Base-by-base conservation (phyloP, 495 filamentous ascomycete genomes). In the Aspergillus olivimuriae region DNA sequence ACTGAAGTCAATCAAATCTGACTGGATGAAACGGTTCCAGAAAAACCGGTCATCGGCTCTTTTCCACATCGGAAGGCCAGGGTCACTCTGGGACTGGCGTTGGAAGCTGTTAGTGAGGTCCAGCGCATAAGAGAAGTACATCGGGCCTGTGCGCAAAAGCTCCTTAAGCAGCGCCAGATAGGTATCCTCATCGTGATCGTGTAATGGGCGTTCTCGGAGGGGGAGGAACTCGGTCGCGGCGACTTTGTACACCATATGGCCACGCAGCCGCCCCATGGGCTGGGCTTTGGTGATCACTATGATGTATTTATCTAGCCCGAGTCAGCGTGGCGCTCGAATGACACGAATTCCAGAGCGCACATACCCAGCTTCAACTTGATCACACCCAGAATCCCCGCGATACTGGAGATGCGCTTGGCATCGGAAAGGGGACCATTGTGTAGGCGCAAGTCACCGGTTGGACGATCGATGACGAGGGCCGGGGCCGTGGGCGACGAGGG, bases 121-220 rank as follows among this genome's bases (percentile, higher is more conserved):
- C 55, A 92, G 73, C 14, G 89, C 87, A 70, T 98, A 98, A 34
- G 92, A 96, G 61, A 97, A 97, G 73, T 95, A 96, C 86, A 97
- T 89, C 5, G 90, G 89, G 0, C 85, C 84, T 3, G 76, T 80
- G 55, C 86, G 86, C 39, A 98, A 74, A 39, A 89, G 76, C 16
- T 73, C 76, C 56, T 85, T 86, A 38, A 97, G 73, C 11, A 97
- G 68, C 11, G 75, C 69, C 17, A 97, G 72, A 65, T 94, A 96
- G 42, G 77, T 82, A 65, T 97, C 89, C 73, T 98, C 92, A 52
- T 98, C 94, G 26, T 77, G 77, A 56, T 98, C 92, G 60, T 84
- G 87, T 32, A 97, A 76, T 38, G 87, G 81, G 39, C 89, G 85
- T 68, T 98, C 94, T 57, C 88, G 89, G 48, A 97, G 78, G 18